Evolutionary conservation across 805 yeast genomes (phyloP), one percentile per base, ranked within the genome.

Genomic region (Candida chauliodis): DNA sequence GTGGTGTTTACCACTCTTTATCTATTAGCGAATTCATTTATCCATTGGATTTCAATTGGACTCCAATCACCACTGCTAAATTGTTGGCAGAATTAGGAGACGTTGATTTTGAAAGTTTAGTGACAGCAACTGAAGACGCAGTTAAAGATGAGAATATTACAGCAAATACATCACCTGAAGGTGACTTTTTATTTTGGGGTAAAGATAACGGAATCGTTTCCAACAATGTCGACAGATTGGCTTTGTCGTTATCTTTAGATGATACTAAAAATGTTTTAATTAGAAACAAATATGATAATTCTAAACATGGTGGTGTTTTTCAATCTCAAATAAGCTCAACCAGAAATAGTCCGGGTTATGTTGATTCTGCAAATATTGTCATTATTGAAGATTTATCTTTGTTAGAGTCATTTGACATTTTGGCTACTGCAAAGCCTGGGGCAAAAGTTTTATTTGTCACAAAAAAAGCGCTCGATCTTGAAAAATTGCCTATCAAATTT

Each of bases 241-340:
- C 89, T 0, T 84, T 80, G 44, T 69, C 86, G 16, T 69, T 84
- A 48, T 79, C 95, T 2, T 69, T 84, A 52, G 82, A 77, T 49
- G 75, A 75, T 42, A 55, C 70, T 36, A 66, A 76, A 41, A 53
- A 61, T 29, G 73, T 83, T 40, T 61, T 73, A 37, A 73, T 76
- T 57, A 72, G 84, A 57, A 73, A 84, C 36, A 76, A 76, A 52
- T 87, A 69, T 51, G 95, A 91, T 59, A 89, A 86, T 58, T 56
- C 71, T 25, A 66, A 78, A 11, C 76, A 75, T 36, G 91, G 90
- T 24, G 97, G 97, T 45, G 55, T 77, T 7, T 79, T 81, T 56
- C 86, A 83, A 59, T 74, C 89, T 26, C 85, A 82, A 52, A 64
- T 84, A 36, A 59, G 68, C 19, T 63, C 73, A 5, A 43, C 56